Conservation (phyloP, 139 green algal species). For the Micromonas pusilla region DNA sequence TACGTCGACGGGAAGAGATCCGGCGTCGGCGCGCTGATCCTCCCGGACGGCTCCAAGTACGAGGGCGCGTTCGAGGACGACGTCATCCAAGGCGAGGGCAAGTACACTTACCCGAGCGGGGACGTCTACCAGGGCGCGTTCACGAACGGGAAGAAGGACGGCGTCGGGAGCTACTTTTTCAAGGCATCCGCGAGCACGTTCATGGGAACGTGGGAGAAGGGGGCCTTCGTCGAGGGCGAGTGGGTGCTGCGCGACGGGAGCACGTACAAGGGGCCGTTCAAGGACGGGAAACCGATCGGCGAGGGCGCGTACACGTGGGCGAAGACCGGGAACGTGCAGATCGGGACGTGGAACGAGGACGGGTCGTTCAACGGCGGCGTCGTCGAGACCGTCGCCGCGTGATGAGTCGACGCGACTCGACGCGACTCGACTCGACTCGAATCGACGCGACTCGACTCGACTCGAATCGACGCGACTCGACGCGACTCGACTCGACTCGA, state of each 20-base stretch:
- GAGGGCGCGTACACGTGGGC: neutral
- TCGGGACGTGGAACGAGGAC: neutral
- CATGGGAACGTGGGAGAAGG: constrained; percentile 4
- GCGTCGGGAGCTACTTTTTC: constrained; percentile 19
- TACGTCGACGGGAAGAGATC: neutral
- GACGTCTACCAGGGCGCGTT: constrained; percentile 19
- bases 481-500: no score
- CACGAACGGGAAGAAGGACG: constrained; percentile 6
- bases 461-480: no score
- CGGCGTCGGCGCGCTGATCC: neutral
- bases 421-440: no score
- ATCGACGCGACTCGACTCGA: no score
- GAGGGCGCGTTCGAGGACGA: neutral
- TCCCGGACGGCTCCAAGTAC: neutral
- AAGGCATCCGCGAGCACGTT: neutral
- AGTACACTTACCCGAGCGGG: constrained; percentile 13
- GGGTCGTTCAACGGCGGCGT: neutral
- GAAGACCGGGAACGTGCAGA: neutral
- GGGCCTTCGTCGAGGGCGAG: constrained; percentile 12
- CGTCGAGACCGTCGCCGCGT: neutral
- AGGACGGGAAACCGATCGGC: constrained; percentile 1
- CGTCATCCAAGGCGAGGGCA: constrained; percentile 6
- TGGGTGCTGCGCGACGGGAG: constrained; percentile 17
- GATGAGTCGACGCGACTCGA: no score
- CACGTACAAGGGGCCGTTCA: neutral